Evolutionary conservation across 208 protist species (phyloP), one percentile per base, ranked within the genome.

Genomic region (Crithidia expoeki): DNA sequence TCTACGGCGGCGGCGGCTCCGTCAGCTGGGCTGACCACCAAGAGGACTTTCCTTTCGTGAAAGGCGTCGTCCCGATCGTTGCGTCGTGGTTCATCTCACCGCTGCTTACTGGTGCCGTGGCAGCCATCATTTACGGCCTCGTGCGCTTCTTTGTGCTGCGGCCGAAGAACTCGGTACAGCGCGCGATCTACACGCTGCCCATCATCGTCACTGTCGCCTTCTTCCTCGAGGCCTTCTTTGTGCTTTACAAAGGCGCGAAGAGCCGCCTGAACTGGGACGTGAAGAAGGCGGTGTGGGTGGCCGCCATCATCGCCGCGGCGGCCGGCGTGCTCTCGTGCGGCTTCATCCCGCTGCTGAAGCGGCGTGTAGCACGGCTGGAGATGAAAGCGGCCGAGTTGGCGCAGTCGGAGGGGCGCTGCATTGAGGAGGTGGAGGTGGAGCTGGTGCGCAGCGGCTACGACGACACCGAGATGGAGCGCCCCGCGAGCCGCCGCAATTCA

Each of bases 61-160:
- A 61, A 12, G 89, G 89, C 25, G 74, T 94, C 16, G 86, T 67
- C 5, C 86, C 89, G 23, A 94, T 92, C 56, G 72, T 92, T 34
- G 84, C 79, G 25, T 92, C 86, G 38, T 94, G 86, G 89, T 91
- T 94, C 61, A 91, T 94, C 55, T 94, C 89, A 12, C 89, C 89
- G 2, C 28, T 84, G 12, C 72, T 94, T n/a, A 84, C 83, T 19
- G 89, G 89, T 25, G 47, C 52, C 21, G 86, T 87, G 12, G 76
- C 86, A 28, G 80, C 84, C 25, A 47, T 79, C 36, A 83, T 94
- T 36, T 94, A 88, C 72, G 74, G 77, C 34, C 34, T 64, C 14
- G 64, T 92, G 16, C 77, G 81, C 17, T 64, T 60, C 25, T 52
- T 91, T 60, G 84, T 94, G n/a, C 76, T 92, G 16, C 79, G 72